Base-by-base conservation (phyloP, 2,329 filamentous ascomycete species). In the Diaporthe batatas region DNA sequence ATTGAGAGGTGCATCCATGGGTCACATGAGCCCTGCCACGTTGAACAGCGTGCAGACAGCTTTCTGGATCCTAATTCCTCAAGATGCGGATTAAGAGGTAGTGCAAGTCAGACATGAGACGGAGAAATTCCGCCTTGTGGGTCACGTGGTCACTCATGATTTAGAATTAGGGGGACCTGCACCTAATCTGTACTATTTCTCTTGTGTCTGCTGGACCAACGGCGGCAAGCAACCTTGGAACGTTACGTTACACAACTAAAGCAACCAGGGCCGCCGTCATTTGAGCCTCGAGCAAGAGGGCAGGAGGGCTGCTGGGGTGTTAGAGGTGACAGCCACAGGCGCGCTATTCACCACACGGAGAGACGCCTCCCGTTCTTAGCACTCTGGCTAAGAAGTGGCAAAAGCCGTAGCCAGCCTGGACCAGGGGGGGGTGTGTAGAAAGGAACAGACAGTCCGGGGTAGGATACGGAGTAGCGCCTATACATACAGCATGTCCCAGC, bases 161-260 rank as follows among this genome's bases (percentile, higher is more conserved):
- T 8, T n/a, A 10, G 4, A 11, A 53, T 21, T 10, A 36, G 34
- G 34, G 32, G 6, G 1, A 36, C 34, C 34, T 36, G 34, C 11
- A 10, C 34, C 34, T 36, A 36, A 6, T 36, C 11, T 36, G 34
- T 10, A 10, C 11, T 8, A 10, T 36, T 36, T 39, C 18, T 34
- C 29, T 44, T 47, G 39, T 32, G 29, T 18, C n/a, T 32, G 55
- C 55, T 18, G 8, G 39, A 44, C 39, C 55, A 39, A 36, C n/a
- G 16, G 42, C 59, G 59, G 54, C 36, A 36, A 70, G 67, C 67
- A 69, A 69, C 57, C 10, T 36, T 36, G 29, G 29, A 5, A 36
- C 34, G 57, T 59, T 59, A 59, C 42, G 29, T 53, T 36, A 55
- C 44, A 36, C 57, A 36, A 11, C 36, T 3, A 21, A 29, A 62